A percentile compares a stretch with the other conserved stretches of the same genome.
These are phyloP conservation scores for Pisolithus sp. DNA, from an alignment of 768 basidiomycete genomes.

Conservation along the genomic window DNA sequence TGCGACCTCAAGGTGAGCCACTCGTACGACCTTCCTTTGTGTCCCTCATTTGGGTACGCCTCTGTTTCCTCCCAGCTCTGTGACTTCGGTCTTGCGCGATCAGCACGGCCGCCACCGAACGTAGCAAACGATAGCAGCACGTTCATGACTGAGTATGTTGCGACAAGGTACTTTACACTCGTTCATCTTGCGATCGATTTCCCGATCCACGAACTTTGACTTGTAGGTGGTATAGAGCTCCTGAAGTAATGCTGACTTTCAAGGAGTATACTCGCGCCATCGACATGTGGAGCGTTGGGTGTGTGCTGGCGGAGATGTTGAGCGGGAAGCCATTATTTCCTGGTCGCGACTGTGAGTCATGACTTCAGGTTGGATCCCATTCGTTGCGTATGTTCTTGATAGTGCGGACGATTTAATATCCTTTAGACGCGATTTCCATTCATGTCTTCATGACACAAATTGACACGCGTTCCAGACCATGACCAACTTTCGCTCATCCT, in stretches of 20 bases:
- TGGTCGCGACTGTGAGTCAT: slow-evolving; percentile 72
- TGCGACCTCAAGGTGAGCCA: slow-evolving; percentile 85
- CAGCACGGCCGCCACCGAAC: slow-evolving; percentile 66
- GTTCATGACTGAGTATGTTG: slow-evolving; percentile 92
- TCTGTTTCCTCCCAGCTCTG: slow-evolving; percentile 45
- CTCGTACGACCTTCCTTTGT: not conserved
- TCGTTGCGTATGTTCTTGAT: not conserved
- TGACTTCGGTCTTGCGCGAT: slow-evolving; percentile 85
- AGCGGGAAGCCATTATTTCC: slow-evolving; percentile 91
- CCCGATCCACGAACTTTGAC: slow-evolving; percentile 1
- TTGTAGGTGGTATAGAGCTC: slow-evolving; percentile 89
- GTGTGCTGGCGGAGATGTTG: slow-evolving; percentile 87
- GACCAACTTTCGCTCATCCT: slow-evolving; percentile 90
- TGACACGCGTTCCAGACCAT: slow-evolving; percentile 52
- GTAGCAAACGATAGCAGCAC: slow-evolving; percentile 70
- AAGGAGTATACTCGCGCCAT: slow-evolving; percentile 89
- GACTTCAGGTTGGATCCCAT: not conserved
- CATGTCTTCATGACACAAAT: not conserved
- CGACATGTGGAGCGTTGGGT: slow-evolving; percentile 85
- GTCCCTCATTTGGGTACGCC: slow-evolving; percentile 1
- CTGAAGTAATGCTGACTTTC: slow-evolving; percentile 97
- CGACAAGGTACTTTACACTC: slow-evolving; percentile 57
- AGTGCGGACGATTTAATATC: not conserved
- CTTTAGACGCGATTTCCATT: not conserved
- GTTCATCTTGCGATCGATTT: not conserved